phyloP scores from a whole-genome alignment of 208 protist genomes.

The Acanthamoeba triangularis region DNA sequence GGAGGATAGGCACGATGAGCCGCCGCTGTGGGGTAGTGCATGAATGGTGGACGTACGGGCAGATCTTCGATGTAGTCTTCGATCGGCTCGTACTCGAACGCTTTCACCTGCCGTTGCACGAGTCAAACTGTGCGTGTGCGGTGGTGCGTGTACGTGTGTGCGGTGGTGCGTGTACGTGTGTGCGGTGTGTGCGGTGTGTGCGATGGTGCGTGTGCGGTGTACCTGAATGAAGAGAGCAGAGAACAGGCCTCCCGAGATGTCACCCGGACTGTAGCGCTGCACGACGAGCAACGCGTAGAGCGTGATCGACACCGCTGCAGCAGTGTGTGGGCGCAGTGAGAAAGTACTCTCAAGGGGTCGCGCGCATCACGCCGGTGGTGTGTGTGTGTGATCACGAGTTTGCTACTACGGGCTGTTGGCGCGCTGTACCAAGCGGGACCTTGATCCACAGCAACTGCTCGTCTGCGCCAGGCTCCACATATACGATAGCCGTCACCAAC shows the following conservation, averaged over 20 bases:
- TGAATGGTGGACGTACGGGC: background rate
- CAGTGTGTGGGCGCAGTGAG: too few relatives aligned
- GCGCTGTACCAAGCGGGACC: background rate
- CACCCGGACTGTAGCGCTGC: background rate
- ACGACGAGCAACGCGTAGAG: background rate
- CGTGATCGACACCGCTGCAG: background rate
- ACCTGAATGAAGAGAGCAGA: background rate
- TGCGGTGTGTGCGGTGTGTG: background rate
- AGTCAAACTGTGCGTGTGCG: too few relatives aligned
- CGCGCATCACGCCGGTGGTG: too few relatives aligned
- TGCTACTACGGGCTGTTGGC: too few relatives aligned
- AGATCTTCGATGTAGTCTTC: background rate
- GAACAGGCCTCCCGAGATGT: background rate
- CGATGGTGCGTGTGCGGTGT: background rate
- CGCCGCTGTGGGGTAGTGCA: background rate
- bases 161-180: background rate
- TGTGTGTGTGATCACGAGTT: background rate
- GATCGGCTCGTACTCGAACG: slow-evolving; percentile 1
- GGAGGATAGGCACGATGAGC: too few relatives aligned
- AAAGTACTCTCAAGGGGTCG: too few relatives aligned
- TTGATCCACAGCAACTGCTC: background rate
- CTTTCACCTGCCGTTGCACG: background rate
- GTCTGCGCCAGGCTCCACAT: background rate
- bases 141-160: background rate
- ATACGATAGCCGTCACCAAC: background rate